A percentile compares a stretch with the other conserved stretches of the same genome.
These are phyloP conservation scores for Colletotrichum endophyticum DNA, from an alignment of 2,329 filamentous ascomycete species.

Conservation along the genomic window DNA sequence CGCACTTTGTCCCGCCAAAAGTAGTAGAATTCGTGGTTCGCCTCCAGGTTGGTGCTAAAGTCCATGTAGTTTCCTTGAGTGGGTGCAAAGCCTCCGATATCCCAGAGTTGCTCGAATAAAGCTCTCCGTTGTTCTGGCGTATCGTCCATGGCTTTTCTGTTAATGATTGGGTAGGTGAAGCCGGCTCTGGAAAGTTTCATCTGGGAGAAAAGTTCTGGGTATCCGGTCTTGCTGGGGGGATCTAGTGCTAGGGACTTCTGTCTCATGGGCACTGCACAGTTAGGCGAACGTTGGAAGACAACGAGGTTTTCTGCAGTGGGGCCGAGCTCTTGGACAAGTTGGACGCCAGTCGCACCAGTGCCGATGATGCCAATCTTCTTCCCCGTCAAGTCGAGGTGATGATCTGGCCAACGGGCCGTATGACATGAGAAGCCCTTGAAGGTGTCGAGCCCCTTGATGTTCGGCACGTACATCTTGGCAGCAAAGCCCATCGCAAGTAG, in stretches of 20 bases:
- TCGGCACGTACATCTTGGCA: slow-evolving; percentile 41
- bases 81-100: neutral
- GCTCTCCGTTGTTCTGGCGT: neutral
- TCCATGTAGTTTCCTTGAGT: neutral
- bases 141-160: neutral
- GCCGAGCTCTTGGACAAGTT: slow-evolving; percentile 24
- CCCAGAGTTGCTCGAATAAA: neutral
- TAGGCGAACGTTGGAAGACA: slow-evolving; percentile 25
- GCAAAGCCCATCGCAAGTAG: slow-evolving; percentile 45
- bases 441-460: slow-evolving; percentile 29
- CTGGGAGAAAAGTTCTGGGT: neutral
- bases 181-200: neutral
- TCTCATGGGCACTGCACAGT: slow-evolving; percentile 8
- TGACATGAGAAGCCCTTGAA: neutral
- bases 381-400: neutral
- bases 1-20: neutral
- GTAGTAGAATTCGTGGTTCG: neutral
- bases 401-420: neutral
- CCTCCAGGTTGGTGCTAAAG: neutral
- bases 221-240: neutral
- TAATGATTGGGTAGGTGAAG: neutral
- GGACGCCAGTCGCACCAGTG: slow-evolving; percentile 21
- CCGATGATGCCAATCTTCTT: slow-evolving; percentile 22
- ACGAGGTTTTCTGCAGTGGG: slow-evolving; percentile 17
- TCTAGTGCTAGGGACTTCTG: neutral